Evolutionary conservation across 768 basidiomycete genomes (phyloP).

Genomic region (Cystofilobasidium ferigula): DNA sequence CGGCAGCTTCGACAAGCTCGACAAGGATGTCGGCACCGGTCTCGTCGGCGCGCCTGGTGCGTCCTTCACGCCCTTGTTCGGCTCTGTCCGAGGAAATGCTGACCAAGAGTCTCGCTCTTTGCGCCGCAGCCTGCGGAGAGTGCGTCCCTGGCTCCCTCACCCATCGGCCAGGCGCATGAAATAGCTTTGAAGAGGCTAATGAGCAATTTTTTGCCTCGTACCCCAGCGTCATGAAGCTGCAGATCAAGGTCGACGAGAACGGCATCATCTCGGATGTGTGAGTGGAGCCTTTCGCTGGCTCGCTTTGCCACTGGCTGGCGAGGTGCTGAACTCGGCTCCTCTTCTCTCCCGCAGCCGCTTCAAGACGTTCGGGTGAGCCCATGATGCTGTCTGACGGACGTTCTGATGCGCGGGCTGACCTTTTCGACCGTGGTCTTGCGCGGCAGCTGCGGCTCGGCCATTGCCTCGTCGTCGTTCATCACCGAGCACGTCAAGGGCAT

Average conservation of each 20-base stretch:
- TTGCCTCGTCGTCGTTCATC: conserved; percentile 96
- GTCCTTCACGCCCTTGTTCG: conserved; percentile 37
- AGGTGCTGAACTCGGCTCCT: neutral
- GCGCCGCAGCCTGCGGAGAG: conserved; percentile 65
- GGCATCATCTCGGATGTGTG: conserved; percentile 82
- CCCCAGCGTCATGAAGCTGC: conserved; percentile 80
- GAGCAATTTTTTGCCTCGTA: neutral
- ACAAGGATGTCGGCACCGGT: conserved; percentile 86
- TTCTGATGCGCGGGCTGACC: too few relatives aligned
- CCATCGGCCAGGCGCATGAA: too few relatives aligned
- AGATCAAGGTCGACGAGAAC: conserved; percentile 89
- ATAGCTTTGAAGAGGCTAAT: too few relatives aligned
- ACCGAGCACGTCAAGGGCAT: conserved; percentile 96
- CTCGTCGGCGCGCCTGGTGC: conserved; percentile 93
- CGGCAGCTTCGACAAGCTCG: conserved; percentile 85
- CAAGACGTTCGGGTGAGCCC: conserved; percentile 92
- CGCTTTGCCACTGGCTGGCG: neutral
- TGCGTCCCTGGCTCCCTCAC: conserved; percentile 12
- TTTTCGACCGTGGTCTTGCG: neutral
- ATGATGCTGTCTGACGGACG: too few relatives aligned
- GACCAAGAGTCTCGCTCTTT: neutral
- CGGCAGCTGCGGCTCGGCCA: conserved; percentile 63
- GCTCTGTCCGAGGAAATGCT: neutral
- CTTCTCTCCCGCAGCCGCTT: conserved; percentile 42
- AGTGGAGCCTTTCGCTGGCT: conserved; percentile 12